A percentile compares a stretch with the other conserved stretches of the same genome.
Conservation (phyloP, 2,329 filamentous ascomycete species). For the Parascedosporium putredinis region DNA sequence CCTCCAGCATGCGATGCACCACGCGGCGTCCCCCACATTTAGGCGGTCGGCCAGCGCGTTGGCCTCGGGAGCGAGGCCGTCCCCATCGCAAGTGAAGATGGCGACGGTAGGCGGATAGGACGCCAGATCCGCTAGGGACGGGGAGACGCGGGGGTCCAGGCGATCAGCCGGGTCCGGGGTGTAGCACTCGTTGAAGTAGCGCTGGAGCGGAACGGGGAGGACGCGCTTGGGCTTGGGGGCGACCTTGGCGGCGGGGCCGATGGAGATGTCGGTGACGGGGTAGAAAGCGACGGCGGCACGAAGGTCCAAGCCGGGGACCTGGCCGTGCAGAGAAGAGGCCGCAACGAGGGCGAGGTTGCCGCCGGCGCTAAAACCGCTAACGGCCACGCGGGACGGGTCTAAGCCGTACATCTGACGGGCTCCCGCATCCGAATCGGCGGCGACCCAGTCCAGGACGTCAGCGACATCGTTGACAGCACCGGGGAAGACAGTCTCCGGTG, state of each 20-base stretch:
- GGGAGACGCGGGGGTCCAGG: slow-evolving; percentile 23
- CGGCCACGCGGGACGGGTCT: slow-evolving; percentile 24
- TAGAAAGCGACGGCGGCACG: slow-evolving; percentile 39
- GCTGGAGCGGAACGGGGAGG: too few relatives aligned
- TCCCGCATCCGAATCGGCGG: too few relatives aligned
- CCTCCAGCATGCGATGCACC: slow-evolving; percentile 12
- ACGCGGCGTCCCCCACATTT: slow-evolving; percentile 4
- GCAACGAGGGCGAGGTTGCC: slow-evolving; percentile 30
- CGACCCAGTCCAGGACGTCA: slow-evolving; percentile 22
- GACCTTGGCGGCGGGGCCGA: slow-evolving; percentile 18
- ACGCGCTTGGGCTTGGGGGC: slow-evolving; percentile 15
- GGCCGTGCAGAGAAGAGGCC: slow-evolving; percentile 17
- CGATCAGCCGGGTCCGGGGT: slow-evolving; percentile 17
- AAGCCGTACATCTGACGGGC: slow-evolving; percentile 19
- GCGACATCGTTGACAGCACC: slow-evolving; percentile 20
- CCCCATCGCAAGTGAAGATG: slow-evolving; percentile 24
- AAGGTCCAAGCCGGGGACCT: slow-evolving; percentile 29
- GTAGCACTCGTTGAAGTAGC: slow-evolving; percentile 25
- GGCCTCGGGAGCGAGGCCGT: slow-evolving; percentile 23
- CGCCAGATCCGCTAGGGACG: slow-evolving; percentile 16
- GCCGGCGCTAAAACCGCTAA: slow-evolving; percentile 37
- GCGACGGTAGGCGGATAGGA: slow-evolving; percentile 12
- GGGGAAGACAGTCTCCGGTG: slow-evolving; percentile 29
- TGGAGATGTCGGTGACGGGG: slow-evolving; percentile 21
- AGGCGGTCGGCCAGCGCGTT: slow-evolving; percentile 20